phyloP scores from a whole-genome alignment of 2,329 filamentous ascomycete species.

The Curvularia eragrostidis region DNA sequence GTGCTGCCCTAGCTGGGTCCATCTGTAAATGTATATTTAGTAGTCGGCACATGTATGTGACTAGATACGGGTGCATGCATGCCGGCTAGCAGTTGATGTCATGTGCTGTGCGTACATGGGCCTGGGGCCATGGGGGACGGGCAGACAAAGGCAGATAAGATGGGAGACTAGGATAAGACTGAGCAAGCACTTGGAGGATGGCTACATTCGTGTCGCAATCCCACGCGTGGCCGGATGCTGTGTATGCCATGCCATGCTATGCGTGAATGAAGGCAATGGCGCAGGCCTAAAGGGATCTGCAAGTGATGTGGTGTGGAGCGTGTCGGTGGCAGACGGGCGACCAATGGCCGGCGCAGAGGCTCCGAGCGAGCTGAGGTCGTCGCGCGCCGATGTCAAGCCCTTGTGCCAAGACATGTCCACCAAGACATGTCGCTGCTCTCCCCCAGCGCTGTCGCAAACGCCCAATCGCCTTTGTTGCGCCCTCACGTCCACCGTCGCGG shows the following conservation, averaged over 20 bases:
- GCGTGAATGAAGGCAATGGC: neutral
- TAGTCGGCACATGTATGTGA: neutral
- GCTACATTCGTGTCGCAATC: neutral
- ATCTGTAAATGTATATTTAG: neutral
- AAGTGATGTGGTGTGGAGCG: slow-evolving; percentile 6
- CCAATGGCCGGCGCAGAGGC: slow-evolving; percentile 10
- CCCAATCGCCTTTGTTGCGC: slow-evolving; percentile 1
- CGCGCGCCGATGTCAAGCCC: slow-evolving; percentile 10
- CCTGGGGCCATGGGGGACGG: neutral
- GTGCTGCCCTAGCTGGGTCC: neutral
- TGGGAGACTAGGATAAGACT: neutral
- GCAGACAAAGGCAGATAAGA: neutral
- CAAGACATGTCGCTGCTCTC: slow-evolving; percentile 8
- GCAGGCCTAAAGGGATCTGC: neutral
- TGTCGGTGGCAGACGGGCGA: slow-evolving; percentile 4
- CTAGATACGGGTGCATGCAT: neutral
- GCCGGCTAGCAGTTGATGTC: slow-evolving; percentile 10
- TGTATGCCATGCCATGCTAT: neutral
- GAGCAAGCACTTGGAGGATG: neutral
- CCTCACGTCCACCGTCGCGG: slow-evolving; percentile 1
- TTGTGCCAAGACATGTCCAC: slow-evolving; percentile 16
- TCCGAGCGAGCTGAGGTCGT: slow-evolving; percentile 7
- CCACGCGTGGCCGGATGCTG: neutral
- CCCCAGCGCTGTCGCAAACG: slow-evolving; percentile 11
- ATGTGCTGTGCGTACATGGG: slow-evolving; percentile 7